Percentiles rank a stretch among this genome's conserved stretches.
phyloP scores from a whole-genome alignment of 352 stramenopile genomes.

The Plasmopara viticola region DNA sequence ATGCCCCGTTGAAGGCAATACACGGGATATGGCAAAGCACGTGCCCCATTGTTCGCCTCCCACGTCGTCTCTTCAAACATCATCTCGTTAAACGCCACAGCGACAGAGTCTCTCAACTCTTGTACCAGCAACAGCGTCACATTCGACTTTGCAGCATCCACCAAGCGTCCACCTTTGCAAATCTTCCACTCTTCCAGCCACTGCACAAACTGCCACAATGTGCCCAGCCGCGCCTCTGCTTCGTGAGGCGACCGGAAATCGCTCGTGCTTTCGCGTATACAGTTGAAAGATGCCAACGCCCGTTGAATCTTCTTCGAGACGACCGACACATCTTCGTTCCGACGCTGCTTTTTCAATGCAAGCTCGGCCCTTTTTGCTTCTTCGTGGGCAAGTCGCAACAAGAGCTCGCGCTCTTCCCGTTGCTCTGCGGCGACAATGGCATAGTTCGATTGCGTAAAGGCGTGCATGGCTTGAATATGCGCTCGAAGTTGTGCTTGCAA shows the following conservation, averaged over 20 bases:
- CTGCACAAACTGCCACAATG: slow-evolving; percentile 71
- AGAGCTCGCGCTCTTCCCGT: slow-evolving; percentile 42
- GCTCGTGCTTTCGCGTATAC: slow-evolving; percentile 46
- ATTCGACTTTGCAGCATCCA: slow-evolving; percentile 31
- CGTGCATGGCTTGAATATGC: slow-evolving; percentile 52
- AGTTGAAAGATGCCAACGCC: slow-evolving; percentile 54
- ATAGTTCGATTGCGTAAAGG: slow-evolving; percentile 33
- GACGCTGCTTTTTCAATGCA: slow-evolving; percentile 31
- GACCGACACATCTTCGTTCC: slow-evolving; percentile 21
- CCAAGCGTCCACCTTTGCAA: slow-evolving; percentile 52
- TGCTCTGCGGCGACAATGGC: slow-evolving; percentile 37
- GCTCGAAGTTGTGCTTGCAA: slow-evolving; percentile 54
- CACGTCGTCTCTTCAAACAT: too few species aligned
- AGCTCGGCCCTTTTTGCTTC: slow-evolving; percentile 47
- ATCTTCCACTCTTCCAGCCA: slow-evolving; percentile 70
- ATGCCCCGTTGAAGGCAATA: slow-evolving; percentile 32
- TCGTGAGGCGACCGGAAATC: slow-evolving; percentile 24
- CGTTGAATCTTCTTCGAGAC: slow-evolving; percentile 52
- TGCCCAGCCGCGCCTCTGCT: slow-evolving; percentile 47
- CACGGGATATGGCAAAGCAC: slow-evolving; percentile 48
- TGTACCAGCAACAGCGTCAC: too few species aligned
- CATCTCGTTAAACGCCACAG: too few species aligned
- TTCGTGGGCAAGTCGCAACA: slow-evolving; percentile 43
- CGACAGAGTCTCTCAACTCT: too few species aligned
- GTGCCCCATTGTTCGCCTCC: slow-evolving; percentile 16